Evolutionary conservation across 1,139 yeast species (phyloP).

Genomic region (Pichiaceae sp.): DNA sequence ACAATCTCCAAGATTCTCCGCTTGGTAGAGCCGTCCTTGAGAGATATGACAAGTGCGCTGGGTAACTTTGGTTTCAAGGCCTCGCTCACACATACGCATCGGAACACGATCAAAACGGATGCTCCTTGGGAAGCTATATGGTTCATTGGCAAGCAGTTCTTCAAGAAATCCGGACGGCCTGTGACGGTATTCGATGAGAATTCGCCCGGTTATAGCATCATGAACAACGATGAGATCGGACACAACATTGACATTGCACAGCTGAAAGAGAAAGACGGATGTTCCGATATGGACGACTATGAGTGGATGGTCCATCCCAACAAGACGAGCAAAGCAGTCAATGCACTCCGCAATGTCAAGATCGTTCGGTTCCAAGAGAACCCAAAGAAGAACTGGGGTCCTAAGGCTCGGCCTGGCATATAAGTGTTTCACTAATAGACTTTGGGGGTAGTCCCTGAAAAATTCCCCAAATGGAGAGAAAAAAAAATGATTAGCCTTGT

Average conservation of each 20-base stretch:
- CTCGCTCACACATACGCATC: constrained; percentile 82
- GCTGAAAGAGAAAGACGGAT: constrained; percentile 16
- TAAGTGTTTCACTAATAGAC: background rate
- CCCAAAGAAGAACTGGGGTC: constrained; percentile 96
- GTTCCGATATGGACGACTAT: constrained; percentile 12
- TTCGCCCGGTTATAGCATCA: constrained; percentile 59
- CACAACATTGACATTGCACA: constrained; percentile 19
- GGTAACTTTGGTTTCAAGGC: constrained; percentile 77
- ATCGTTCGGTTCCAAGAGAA: constrained; percentile 84
- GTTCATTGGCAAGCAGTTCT: constrained; percentile 65
- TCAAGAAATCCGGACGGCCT: constrained; percentile 35
- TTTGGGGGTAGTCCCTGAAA: no score
- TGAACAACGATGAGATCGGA: constrained; percentile 29
- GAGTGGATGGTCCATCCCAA: constrained; percentile 46
- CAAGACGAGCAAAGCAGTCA: constrained; percentile 46
- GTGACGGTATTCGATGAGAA: constrained; percentile 35
- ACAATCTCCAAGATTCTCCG: constrained; percentile 67
- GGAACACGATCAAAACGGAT: constrained; percentile 79
- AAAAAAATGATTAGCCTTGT: background rate
- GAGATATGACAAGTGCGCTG: constrained; percentile 65
- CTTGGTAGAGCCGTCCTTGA: constrained; percentile 77
- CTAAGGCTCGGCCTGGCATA: constrained; percentile 36
- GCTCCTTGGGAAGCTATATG: constrained; percentile 81
- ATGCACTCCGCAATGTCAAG: constrained; percentile 61
- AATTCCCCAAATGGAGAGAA: background rate